A percentile compares a stretch with the other conserved stretches of the same genome.
phyloP scores from a whole-genome alignment of 257 asterid species.

The Lithospermum erythrorhizon region DNA sequence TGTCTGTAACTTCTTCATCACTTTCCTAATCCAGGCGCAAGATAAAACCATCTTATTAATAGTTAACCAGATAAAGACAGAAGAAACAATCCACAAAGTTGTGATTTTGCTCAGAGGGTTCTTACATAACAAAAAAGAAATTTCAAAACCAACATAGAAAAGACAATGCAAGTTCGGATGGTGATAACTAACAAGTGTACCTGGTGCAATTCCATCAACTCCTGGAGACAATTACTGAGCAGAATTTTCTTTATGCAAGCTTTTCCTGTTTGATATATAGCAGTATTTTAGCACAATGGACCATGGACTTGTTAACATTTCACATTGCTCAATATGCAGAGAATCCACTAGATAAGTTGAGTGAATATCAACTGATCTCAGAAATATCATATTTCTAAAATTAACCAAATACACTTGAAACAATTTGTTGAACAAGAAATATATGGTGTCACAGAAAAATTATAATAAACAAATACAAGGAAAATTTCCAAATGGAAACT shows the following conservation, averaged over 20 bases:
- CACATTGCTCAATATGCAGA: too few relatives aligned
- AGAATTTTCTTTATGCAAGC: slow-evolving; percentile 97
- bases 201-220: slow-evolving; percentile 99
- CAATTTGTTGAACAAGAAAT: not conserved
- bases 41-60: slow-evolving; percentile 7
- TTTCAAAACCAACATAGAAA: not conserved
- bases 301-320: not conserved
- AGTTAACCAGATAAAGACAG: slow-evolving; percentile 8
- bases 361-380: not conserved
- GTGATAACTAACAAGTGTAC: slow-evolving; percentile 20
- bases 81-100: not conserved
- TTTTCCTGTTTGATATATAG: slow-evolving; percentile 51
- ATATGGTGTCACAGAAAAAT: not conserved
- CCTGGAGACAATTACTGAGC: slow-evolving; percentile 97
- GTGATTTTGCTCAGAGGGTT: too few relatives aligned
- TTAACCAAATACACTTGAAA: not conserved
- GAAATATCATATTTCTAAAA: not conserved
- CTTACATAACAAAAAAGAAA: not conserved
- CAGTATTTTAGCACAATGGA: slow-evolving; percentile 1
- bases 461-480: not conserved
- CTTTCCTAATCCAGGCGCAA: slow-evolving; percentile 56
- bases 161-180: not conserved
- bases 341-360: not conserved
- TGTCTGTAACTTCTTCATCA: slow-evolving; percentile 96
- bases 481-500: not conserved